Conservation (phyloP, 2,329 filamentous ascomycete genomes). For the Helotiales sp. region DNA sequence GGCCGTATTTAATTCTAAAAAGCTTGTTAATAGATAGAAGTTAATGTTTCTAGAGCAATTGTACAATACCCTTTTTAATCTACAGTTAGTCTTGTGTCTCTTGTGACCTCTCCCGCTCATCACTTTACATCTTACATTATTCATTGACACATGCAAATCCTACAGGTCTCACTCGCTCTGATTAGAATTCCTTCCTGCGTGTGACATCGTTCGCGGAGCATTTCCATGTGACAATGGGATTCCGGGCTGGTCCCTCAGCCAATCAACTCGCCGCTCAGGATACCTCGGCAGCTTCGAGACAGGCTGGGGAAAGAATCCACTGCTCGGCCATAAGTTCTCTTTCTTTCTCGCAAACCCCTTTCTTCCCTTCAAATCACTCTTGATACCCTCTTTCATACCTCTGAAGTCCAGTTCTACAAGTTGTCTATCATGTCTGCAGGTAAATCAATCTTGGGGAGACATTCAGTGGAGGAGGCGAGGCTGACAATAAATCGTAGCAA, state of each 20-base stretch:
- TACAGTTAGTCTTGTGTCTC: not conserved
- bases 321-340: conserved; percentile 6
- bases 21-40: no score
- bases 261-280: conserved; percentile 1
- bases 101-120: conserved; percentile 4
- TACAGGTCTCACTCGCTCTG: not conserved
- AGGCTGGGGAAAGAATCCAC: conserved; percentile 9
- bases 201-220: conserved; percentile 13
- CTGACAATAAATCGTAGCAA: conserved; percentile 38
- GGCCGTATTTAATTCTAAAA: no score
- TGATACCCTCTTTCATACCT: not conserved
- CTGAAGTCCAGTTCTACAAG: not conserved
- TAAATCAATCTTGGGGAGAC: conserved; percentile 18
- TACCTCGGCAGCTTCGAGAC: conserved; percentile 17
- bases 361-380: not conserved
- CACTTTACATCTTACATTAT: not conserved
- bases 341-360: conserved; percentile 2
- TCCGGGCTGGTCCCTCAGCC: conserved; percentile 1
- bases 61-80: not conserved
- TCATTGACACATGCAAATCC: conserved; percentile 17
- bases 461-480: conserved; percentile 12
- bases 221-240: conserved; percentile 17
- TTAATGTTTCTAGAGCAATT: not conserved
- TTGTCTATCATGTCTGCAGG: conserved; percentile 38
- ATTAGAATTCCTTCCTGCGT: conserved; percentile 10